phyloP scores from a whole-genome alignment of 768 basidiomycete genomes.

The Russula earlei region DNA sequence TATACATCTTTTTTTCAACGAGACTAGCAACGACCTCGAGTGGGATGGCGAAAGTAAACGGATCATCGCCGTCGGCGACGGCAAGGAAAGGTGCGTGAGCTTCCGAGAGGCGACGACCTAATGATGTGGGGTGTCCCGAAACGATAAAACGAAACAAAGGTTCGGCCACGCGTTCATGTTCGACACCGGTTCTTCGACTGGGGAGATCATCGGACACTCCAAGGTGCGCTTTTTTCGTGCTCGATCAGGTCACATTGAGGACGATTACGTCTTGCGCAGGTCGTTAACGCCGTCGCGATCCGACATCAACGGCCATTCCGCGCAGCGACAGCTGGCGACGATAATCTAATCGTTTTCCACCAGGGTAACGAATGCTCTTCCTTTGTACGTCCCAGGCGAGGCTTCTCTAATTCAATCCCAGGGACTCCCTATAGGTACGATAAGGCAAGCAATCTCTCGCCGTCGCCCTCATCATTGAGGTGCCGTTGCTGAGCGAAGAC shows the following conservation, averaged over 20 bases:
- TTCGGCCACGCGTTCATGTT: slow-evolving; percentile 79
- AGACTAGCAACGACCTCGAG: slow-evolving; percentile 76
- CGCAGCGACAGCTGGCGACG: slow-evolving; percentile 83
- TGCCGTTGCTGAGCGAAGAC: neutral
- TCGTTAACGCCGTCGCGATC: slow-evolving; percentile 82
- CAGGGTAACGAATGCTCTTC: slow-evolving; percentile 43
- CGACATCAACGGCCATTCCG: slow-evolving; percentile 84
- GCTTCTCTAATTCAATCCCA: slow-evolving; percentile 22
- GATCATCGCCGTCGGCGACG: slow-evolving; percentile 91
- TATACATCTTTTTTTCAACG: too few species aligned
- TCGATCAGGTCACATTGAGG: slow-evolving; percentile 4
- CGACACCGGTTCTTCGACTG: slow-evolving; percentile 75
- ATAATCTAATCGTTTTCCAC: slow-evolving; percentile 72
- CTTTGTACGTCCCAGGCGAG: slow-evolving; percentile 1
- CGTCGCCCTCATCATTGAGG: neutral
- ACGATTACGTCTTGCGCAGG: slow-evolving; percentile 31
- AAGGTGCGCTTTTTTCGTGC: slow-evolving; percentile 44
- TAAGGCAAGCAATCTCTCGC: slow-evolving; percentile 38
- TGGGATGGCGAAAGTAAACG: slow-evolving; percentile 97
- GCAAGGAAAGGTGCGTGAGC: slow-evolving; percentile 63
- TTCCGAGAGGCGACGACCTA: too few species aligned
- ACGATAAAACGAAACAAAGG: slow-evolving; percentile 31
- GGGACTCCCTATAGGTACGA: slow-evolving; percentile 86
- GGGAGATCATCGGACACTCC: slow-evolving; percentile 82
- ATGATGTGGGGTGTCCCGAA: too few species aligned